phyloP scores from a whole-genome alignment of 305 asterid genomes.

The Plantago coronopus region DNA sequence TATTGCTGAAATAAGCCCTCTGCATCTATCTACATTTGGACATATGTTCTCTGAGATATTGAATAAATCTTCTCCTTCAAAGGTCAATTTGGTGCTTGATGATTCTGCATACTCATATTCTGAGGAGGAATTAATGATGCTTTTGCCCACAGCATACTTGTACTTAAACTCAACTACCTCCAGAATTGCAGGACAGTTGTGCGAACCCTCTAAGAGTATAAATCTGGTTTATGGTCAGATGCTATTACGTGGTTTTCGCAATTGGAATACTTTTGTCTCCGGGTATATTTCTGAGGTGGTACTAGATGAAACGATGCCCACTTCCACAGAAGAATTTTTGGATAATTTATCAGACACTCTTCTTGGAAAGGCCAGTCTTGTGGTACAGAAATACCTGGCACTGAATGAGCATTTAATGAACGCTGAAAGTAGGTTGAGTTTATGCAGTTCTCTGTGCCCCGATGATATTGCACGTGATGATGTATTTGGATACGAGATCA shows the following conservation, averaged over 20 bases:
- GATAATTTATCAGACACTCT: slow-evolving; percentile 55
- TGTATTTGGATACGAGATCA: slow-evolving; percentile 40
- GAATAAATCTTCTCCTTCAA: slow-evolving; percentile 29
- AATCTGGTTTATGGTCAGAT: slow-evolving; percentile 44
- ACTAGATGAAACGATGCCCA: slow-evolving; percentile 37
- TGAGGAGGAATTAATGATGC: slow-evolving; percentile 61
- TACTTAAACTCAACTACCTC: slow-evolving; percentile 39
- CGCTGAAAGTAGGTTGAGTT: slow-evolving; percentile 42
- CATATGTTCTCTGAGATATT: slow-evolving; percentile 44
- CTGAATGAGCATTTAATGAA: slow-evolving; percentile 38
- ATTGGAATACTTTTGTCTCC: slow-evolving; percentile 59
- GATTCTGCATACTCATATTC: slow-evolving; percentile 30
- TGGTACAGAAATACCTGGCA: slow-evolving; percentile 42
- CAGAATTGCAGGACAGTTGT: slow-evolving; percentile 43
- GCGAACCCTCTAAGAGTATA: slow-evolving; percentile 40
- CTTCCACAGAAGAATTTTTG: slow-evolving; percentile 43
- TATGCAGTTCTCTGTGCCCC: slow-evolving; percentile 64
- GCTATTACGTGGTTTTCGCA: slow-evolving; percentile 49
- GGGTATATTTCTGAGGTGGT: slow-evolving; percentile 42
- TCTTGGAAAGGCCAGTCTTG: slow-evolving; percentile 60
- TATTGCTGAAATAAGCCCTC: slow-evolving; percentile 56
- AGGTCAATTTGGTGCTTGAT: slow-evolving; percentile 31
- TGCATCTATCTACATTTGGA: slow-evolving; percentile 67
- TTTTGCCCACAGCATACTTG: slow-evolving; percentile 62
- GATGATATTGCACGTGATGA: slow-evolving; percentile 36